Evolutionary conservation across 768 basidiomycete genomes (phyloP), one percentile per base, ranked within the genome.

Genomic region (Paxillus rubicundulus): DNA sequence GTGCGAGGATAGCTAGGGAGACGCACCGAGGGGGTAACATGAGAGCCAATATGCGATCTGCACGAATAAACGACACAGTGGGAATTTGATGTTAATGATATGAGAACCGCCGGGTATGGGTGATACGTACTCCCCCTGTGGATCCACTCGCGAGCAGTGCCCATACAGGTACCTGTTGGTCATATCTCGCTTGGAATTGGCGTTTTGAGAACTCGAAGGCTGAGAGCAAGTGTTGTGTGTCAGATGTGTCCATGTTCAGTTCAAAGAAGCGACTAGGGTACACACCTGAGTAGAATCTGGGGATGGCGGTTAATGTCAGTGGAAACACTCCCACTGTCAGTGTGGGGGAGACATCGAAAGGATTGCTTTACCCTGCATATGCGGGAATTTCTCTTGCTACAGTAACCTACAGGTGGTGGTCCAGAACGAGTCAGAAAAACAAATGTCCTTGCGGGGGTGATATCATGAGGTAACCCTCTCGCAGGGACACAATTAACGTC

Each of bases 371-470:
- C 84, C 89, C 93, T 30, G 95, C 94, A 65, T 98, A 98, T 9
- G 94, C 96, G 2, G 97, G 97, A 33, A 98, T 93, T 70, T 99
- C 97, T 59, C 95, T 79, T 1, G 85, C 84, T 17, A 98, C 82
- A 0, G 97, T 98, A 12, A 93, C 79, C 93, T 95, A 61, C 9
- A 34, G 24, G 24, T 7, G 17, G 9, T n/a, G 17, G 37, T 33
- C 5, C 12, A n/a, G 37, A 5, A 14, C 32, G 34, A 33, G 32
- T 50, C 10, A 50, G 32, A 21, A 13, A 47, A n/a, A 50, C 24
- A 10, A 33, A 12, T 33, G 33, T 33, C 13, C 13, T 12, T 4
- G 33, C 20, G 21, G 41, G 20, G 10, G 9, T 6, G 18, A 42
- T 42, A 42, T 30, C 20, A 7, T 13, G 27, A 4, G 32, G 8